These are phyloP conservation scores for Vigna radiata DNA, from an alignment of 306 rosid species.

Conservation along the genomic window DNA sequence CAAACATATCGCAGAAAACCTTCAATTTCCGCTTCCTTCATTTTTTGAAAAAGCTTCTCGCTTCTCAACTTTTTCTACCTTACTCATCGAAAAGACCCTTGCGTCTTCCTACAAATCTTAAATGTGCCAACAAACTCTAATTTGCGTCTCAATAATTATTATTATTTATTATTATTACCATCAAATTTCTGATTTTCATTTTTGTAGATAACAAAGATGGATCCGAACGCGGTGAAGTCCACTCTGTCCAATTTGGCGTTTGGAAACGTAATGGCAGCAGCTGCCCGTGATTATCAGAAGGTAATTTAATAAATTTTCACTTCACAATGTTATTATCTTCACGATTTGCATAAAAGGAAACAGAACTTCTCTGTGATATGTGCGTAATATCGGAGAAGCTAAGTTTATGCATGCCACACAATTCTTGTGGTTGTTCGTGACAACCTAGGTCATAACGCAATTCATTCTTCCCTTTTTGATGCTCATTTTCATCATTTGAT, in stretches of 20 bases:
- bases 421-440: background rate
- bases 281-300: constrained; percentile 90
- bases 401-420: background rate
- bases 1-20: background rate
- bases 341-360: background rate
- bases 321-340: constrained; percentile 14
- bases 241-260: constrained; percentile 81
- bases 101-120: constrained; percentile 8
- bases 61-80: background rate
- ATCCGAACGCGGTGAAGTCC: constrained; percentile 85
- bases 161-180: background rate
- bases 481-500: background rate
- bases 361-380: background rate
- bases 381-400: background rate
- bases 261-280: constrained; percentile 93
- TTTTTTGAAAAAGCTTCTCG: constrained; percentile 4
- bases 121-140: background rate
- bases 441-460: background rate
- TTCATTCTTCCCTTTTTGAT: background rate
- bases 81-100: background rate
- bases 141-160: background rate
- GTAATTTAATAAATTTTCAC: constrained; percentile 29
- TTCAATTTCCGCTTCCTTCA: constrained; percentile 12
- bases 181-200: constrained; percentile 9
- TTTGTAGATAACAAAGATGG: constrained; percentile 54